Base-by-base conservation (phyloP, 768 basidiomycete genomes). In the Suillus luteus region DNA sequence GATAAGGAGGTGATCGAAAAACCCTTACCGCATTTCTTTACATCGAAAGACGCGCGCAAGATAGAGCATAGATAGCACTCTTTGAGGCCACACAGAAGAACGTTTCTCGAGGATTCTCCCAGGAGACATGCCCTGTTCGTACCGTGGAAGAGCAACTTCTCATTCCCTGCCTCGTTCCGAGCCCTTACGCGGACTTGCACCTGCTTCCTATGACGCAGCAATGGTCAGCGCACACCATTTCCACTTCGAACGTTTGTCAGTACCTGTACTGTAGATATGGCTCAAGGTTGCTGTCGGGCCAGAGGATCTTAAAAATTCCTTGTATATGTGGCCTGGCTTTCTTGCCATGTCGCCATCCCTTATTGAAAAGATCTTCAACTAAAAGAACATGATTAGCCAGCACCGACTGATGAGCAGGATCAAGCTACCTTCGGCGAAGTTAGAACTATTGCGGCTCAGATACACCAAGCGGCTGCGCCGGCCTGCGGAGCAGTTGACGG, bases 91-190 rank as follows among this genome's bases (percentile, higher is more conserved):
- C 88, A 90, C 15, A 84, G 77, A n/a, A 80, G 73, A 27, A 81
- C 73, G 43, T 82, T 78, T 52, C 72, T 75, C 10, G 70, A 71
- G 24, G 81, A 81, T 58, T 90, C 88, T n/a, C 80, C 88, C 9
- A 90, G 66, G 4, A 80, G 71, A 67, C 88, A 90, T 10, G 73
- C 76, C 59, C 87, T 81, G 60, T 80, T 84, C 15, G 87, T 90
- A n/a, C 88, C 88, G 72, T 90, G 88, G 68, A 89, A 90, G 33
- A 88, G 79, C 1, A 88, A 74, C 65, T 81, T 82, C 71, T 89
- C 88, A 65, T 85, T 84, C 44, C 79, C 81, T 59, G 69, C 67
- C 52, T 72, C 71, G 43, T 74, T 71, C 55, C 64, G 72, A 40
- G 68, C 69, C 63, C 60, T 68, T 58, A 77, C 14, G 51, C 64